Conservation (phyloP, 768 basidiomycete species). For the Dacryopinax spathularia region DNA sequence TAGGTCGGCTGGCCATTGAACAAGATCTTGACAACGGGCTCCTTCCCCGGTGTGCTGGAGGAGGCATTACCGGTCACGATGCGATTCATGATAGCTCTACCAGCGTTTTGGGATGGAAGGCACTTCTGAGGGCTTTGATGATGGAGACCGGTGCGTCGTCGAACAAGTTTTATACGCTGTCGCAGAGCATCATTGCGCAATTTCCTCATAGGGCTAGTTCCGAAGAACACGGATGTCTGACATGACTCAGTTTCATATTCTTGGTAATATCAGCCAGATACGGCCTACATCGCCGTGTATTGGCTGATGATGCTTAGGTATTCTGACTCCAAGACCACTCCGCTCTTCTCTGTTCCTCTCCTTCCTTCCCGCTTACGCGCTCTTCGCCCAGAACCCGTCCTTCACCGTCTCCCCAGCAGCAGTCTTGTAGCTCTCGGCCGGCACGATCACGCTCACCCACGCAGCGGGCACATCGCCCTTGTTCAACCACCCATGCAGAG, state of each 20-base stretch:
- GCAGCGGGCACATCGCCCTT: not conserved
- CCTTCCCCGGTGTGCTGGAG: not conserved
- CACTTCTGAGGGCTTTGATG: no score
- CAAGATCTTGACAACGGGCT: not conserved
- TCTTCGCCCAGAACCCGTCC: conserved; percentile 1
- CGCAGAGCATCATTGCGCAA: no score
- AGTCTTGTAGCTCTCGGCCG: not conserved
- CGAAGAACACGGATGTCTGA: no score
- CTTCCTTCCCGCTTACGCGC: not conserved
- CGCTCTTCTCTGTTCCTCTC: not conserved
- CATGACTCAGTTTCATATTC: no score
- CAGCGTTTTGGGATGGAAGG: no score
- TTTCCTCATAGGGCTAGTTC: no score
- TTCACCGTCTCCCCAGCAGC: not conserved
- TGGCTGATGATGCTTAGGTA: no score
- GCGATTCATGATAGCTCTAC: not conserved
- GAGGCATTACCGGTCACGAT: not conserved
- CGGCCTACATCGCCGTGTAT: no score
- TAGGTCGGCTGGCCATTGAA: not conserved
- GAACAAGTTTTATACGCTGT: no score
- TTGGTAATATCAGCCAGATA: no score
- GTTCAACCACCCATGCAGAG: not conserved
- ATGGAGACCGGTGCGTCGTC: no score
- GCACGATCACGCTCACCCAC: not conserved
- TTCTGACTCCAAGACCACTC: no score